Conservation (phyloP, 129 eudicot species). For the Scalesia atractyloides region DNA sequence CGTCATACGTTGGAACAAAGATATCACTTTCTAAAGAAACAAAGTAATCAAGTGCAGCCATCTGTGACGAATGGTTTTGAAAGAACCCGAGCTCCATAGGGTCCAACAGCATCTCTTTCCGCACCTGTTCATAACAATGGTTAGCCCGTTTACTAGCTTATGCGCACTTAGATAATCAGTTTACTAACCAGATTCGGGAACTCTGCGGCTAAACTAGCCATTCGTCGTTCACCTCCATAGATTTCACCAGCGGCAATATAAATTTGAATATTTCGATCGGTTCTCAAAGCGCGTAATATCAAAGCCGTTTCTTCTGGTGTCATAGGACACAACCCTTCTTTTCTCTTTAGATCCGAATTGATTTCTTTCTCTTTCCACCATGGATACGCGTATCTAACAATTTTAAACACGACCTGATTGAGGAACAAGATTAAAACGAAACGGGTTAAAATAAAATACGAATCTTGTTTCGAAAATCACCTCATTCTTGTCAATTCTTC, state of each 20-base stretch:
- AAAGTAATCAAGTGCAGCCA: slow-evolving; percentile 59
- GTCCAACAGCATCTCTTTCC: slow-evolving; percentile 27
- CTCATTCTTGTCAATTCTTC: slow-evolving; percentile 59
- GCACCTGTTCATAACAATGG: not conserved
- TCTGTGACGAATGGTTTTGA: slow-evolving; percentile 32
- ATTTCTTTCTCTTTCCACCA: slow-evolving; percentile 76
- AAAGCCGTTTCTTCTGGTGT: slow-evolving; percentile 69
- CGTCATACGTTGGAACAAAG: slow-evolving; percentile 66
- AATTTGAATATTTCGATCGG: slow-evolving; percentile 49
- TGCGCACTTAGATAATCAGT: not conserved
- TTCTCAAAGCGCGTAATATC: slow-evolving; percentile 45
- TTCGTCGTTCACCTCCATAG: slow-evolving; percentile 38
- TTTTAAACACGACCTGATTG: not conserved
- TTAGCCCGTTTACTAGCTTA: not conserved
- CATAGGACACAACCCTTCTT: slow-evolving; percentile 62
- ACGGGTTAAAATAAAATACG: not conserved
- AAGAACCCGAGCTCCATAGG: slow-evolving; percentile 45
- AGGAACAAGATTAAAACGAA: not conserved
- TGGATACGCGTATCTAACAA: slow-evolving; percentile 58
- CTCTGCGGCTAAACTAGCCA: slow-evolving; percentile 54
- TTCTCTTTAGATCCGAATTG: slow-evolving; percentile 55
- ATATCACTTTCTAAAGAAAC: slow-evolving; percentile 66
- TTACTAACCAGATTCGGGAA: slow-evolving; percentile 55
- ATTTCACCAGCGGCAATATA: slow-evolving; percentile 48
- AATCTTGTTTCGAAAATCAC: not conserved